Base-by-base conservation (phyloP, 1,284 basidiomycete species). In the Trametes versicolor region DNA sequence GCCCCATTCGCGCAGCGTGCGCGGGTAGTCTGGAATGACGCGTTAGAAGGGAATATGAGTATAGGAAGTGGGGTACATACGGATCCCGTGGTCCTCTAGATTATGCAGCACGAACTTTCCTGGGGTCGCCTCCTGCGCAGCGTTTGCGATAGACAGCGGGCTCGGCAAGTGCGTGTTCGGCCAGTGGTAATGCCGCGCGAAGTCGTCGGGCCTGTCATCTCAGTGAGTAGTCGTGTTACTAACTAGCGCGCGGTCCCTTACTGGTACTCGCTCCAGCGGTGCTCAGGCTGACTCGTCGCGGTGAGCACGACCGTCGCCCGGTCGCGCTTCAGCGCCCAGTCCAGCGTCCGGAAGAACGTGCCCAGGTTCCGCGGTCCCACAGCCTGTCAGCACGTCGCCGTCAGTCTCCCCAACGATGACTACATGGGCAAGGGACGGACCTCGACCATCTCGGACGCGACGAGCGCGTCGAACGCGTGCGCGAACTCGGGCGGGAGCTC, bases 361-460 rank as follows among this genome's bases (percentile, higher is more conserved):
- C 83, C 80, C 71, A 92, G 87, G 64, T 82, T 76, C 69, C 72
- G 47, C 37, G 60, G 39, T 2, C 65, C 69, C 6, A 65, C 65
- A 1, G 67, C 67, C 70, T 69, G 58, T 48, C 32, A 17, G 34
- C 15, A 21, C 48, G 17, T n/a, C n/a, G n/a, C n/a, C n/a, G n/a
- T 53, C 21, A 32, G 15, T 21, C 17, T 15, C 19, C n/a, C n/a
- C n/a, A n/a, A 29, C 9, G 17, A 36, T n/a, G 15, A 25, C 17
- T 13, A 8, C 32, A 19, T 17, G 37, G 12, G n/a, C 17, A 23
- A 25, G 4, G 21, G 8, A 43, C 53, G 47, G 3, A 67, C 66
- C 61, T 96, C 94, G 54, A 96, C 82, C 95, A 96, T 96, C 78
- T 96, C 94, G 68, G 93, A 88, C 70, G 91, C 93, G 53, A 96